Percentiles rank a stretch among this genome's conserved stretches.
These are phyloP conservation scores for Tetrastigma voinierianum DNA, from an alignment of 164 flowering plant species.

Conservation along the genomic window DNA sequence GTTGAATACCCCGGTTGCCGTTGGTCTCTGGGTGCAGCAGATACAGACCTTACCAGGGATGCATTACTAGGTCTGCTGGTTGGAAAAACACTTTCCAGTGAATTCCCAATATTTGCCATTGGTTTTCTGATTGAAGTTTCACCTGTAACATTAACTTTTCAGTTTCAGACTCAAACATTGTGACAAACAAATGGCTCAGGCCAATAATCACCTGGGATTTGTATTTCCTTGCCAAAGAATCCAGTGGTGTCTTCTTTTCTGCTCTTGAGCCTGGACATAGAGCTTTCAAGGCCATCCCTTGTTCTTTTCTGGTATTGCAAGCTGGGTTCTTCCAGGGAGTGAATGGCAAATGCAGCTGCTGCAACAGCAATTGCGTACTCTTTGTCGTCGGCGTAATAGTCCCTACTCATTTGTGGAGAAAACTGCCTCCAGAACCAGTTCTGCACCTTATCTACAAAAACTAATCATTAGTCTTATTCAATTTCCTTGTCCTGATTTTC, in stretches of 20 bases:
- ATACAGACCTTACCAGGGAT: conserved; percentile 11
- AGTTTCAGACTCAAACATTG: neutral
- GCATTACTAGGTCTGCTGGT: conserved; percentile 7
- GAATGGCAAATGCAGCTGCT: conserved; percentile 48
- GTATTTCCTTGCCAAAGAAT: conserved; percentile 25
- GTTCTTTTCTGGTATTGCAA: conserved; percentile 1
- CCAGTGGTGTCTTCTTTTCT: conserved; percentile 21
- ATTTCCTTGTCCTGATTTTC: too few species aligned
- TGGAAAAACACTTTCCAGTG: neutral
- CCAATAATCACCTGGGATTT: conserved; percentile 3
- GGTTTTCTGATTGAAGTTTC: conserved; percentile 18
- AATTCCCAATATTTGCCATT: neutral
- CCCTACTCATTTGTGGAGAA: conserved; percentile 12
- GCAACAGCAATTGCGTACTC: conserved; percentile 38
- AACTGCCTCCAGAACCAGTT: conserved; percentile 24
- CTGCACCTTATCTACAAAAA: conserved; percentile 14
- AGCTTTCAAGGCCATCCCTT: conserved; percentile 2
- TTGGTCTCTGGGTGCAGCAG: conserved; percentile 4
- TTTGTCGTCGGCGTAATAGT: conserved; percentile 15
- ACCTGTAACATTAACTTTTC: conserved; percentile 9
- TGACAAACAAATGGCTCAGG: neutral
- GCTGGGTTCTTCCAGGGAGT: conserved; percentile 31
- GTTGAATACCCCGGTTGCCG: conserved; percentile 11
- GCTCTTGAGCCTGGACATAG: conserved; percentile 13
- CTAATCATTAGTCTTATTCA: neutral